Percentiles rank a stretch among this genome's conserved stretches.
Evolutionary conservation across 2,329 filamentous ascomycete genomes (phyloP).

Genomic region (Fusarium sp.): DNA sequence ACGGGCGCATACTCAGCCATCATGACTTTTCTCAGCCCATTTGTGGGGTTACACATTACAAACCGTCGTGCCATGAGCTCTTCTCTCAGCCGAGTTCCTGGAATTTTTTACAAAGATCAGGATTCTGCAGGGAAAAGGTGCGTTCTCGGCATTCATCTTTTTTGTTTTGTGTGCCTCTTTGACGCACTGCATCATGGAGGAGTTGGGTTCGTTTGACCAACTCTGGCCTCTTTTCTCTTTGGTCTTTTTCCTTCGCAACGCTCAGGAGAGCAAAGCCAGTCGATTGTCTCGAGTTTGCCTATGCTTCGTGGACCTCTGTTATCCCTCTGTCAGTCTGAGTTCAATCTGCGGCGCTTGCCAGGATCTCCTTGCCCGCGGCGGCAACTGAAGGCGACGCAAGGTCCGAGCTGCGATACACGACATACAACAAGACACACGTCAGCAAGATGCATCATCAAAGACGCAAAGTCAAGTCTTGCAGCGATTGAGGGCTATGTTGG

Average conservation of each 20-base stretch:
- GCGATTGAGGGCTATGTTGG: background rate
- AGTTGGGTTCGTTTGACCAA: background rate
- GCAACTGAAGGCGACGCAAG: background rate
- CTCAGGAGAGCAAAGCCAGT: background rate
- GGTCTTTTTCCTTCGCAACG: background rate
- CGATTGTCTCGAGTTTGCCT: background rate
- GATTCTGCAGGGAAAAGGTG: background rate
- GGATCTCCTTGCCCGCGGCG: background rate
- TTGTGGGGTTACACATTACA: slow-evolving; percentile 24
- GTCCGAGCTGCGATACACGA: background rate
- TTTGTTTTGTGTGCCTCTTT: background rate
- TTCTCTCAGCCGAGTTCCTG: slow-evolving; percentile 2
- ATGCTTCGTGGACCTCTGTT: background rate
- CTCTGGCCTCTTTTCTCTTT: background rate
- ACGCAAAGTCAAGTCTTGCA: background rate
- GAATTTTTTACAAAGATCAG: background rate
- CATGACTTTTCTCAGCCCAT: slow-evolving; percentile 15
- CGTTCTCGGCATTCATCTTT: background rate
- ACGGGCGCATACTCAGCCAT: slow-evolving; percentile 12
- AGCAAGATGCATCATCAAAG: background rate
- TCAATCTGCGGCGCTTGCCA: background rate
- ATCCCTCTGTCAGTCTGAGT: background rate
- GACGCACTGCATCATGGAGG: background rate
- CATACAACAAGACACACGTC: background rate
- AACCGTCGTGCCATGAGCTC: slow-evolving; percentile 1